These are phyloP conservation scores for Xerocomus minutiporus DNA, from an alignment of 1,284 basidiomycete genomes.

Conservation along the genomic window DNA sequence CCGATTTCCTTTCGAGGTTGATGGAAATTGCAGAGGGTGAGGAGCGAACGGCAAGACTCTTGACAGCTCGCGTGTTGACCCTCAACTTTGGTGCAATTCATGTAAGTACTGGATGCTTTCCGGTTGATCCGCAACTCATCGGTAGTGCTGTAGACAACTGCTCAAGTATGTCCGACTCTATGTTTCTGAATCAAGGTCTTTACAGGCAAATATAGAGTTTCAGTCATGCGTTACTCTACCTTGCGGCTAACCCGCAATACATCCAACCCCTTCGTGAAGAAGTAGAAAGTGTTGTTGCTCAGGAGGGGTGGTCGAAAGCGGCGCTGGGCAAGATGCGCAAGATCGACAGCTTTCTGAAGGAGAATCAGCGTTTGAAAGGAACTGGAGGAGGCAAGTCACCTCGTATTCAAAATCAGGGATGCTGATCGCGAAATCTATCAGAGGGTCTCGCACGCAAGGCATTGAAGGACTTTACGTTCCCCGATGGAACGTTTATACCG, in stretches of 20 bases:
- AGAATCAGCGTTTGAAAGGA: conserved; percentile 36
- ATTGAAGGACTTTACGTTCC: conserved; percentile 38
- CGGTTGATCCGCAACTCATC: not conserved
- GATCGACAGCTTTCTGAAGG: conserved; percentile 47
- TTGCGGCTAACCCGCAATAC: conserved; percentile 38
- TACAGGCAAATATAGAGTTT: conserved; percentile 21
- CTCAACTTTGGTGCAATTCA: conserved; percentile 41
- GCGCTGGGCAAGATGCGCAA: conserved; percentile 40
- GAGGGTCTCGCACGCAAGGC: conserved; percentile 33
- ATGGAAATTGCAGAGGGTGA: conserved; percentile 37
- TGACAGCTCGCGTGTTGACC: conserved; percentile 33
- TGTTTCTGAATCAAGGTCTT: not conserved
- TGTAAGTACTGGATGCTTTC: conserved; percentile 3
- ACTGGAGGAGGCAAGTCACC: conserved; percentile 24
- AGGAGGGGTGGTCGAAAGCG: conserved; percentile 44
- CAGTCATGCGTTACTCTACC: conserved; percentile 34
- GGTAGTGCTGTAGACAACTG: conserved; percentile 7
- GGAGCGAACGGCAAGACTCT: conserved; percentile 25
- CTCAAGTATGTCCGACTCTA: conserved; percentile 11
- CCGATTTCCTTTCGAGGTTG: conserved; percentile 43
- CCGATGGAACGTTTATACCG: conserved; percentile 40
- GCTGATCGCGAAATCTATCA: conserved; percentile 11
- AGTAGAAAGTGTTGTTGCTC: conserved; percentile 33
- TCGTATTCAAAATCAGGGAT: not conserved
- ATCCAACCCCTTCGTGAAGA: conserved; percentile 42